These are phyloP conservation scores for Hypoxylon crocopeplum DNA, from an alignment of 495 filamentous ascomycete species.

Conservation along the genomic window DNA sequence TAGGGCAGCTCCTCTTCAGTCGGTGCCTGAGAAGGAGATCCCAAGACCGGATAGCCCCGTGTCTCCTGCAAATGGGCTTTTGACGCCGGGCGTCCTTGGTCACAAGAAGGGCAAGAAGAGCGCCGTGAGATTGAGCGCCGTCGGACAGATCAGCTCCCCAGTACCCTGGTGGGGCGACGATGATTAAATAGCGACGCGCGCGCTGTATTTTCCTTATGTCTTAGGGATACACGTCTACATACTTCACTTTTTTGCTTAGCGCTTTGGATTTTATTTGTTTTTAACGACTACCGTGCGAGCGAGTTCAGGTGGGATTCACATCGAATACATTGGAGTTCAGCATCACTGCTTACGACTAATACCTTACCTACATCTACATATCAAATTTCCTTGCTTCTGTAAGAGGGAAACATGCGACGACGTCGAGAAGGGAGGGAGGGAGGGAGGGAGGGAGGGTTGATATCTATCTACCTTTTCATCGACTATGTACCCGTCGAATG, in stretches of 20 bases:
- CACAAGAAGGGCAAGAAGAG: constrained; percentile 51
- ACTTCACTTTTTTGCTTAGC: constrained; percentile 15
- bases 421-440: neutral
- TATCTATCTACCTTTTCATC: neutral
- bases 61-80: constrained; percentile 36
- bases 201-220: constrained; percentile 6
- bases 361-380: constrained; percentile 5
- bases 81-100: constrained; percentile 32
- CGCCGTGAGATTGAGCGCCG: constrained; percentile 53
- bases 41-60: constrained; percentile 46
- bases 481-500: neutral
- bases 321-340: constrained; percentile 13
- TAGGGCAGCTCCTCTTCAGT: neutral
- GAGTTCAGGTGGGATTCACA: constrained; percentile 22
- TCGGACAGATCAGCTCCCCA: constrained; percentile 47
- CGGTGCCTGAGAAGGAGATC: constrained; percentile 20
- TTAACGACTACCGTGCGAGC: constrained; percentile 19
- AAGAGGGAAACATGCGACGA: neutral
- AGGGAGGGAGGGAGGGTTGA: neutral
- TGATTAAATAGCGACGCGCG: constrained; percentile 29
- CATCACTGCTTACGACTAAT: constrained; percentile 36
- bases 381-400: neutral
- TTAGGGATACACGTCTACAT: constrained; percentile 13
- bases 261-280: constrained; percentile 3
- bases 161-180: constrained; percentile 53